phyloP scores from a whole-genome alignment of 2,329 filamentous ascomycete genomes.

The Exophiala sp. region DNA sequence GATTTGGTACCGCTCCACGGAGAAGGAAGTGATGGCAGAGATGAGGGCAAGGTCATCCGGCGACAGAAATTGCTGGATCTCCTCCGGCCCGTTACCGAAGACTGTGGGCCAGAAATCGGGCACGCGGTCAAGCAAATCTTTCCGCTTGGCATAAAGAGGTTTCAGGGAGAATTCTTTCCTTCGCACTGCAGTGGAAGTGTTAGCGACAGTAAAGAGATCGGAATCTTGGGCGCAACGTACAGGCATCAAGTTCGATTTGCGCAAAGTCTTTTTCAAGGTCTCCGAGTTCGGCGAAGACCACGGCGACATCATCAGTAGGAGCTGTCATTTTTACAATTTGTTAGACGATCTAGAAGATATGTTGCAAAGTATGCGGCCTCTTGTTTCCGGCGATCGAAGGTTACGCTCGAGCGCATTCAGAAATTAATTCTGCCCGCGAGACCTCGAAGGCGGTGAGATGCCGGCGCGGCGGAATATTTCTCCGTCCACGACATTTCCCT shows the following conservation, averaged over 20 bases:
- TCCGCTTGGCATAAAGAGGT: conserved; percentile 71
- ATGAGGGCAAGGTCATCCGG: conserved; percentile 71
- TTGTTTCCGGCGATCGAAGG: neutral
- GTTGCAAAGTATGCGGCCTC: neutral
- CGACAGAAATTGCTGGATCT: conserved; percentile 83
- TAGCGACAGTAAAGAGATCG: neutral
- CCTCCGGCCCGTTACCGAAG: conserved; percentile 75
- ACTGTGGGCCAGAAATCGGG: conserved; percentile 93
- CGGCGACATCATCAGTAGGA: conserved; percentile 29
- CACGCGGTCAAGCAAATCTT: conserved; percentile 63
- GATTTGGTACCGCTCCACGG: conserved; percentile 75
- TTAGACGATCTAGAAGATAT: neutral
- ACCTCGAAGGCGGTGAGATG: conserved; percentile 11
- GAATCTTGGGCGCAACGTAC: conserved; percentile 47
- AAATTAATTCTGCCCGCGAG: conserved; percentile 19
- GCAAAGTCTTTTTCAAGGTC: conserved; percentile 79
- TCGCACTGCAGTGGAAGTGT: conserved; percentile 18
- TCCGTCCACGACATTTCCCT: neutral
- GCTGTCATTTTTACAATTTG: conserved; percentile 8
- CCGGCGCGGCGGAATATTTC: neutral
- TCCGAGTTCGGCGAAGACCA: conserved; percentile 55
- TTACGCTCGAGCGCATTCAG: neutral
- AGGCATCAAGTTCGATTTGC: conserved; percentile 72
- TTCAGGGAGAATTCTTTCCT: conserved; percentile 23
- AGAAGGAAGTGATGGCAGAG: conserved; percentile 60